Conservation (phyloP, 768 basidiomycete genomes). For the Boletus tomentosulus region DNA sequence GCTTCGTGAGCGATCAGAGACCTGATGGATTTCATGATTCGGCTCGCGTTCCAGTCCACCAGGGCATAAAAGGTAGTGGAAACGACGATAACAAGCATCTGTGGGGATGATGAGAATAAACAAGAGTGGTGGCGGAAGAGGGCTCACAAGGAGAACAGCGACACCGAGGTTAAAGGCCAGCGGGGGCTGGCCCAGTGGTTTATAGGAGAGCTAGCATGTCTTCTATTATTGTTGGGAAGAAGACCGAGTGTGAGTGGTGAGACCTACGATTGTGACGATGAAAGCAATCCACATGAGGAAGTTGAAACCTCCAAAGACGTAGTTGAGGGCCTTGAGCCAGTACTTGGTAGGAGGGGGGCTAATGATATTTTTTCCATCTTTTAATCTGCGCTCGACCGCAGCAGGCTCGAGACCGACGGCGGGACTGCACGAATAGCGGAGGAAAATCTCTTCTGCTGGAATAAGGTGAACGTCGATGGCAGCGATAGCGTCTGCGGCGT, state of each 20-base stretch:
- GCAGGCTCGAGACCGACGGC: constrained; percentile 44
- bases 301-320: constrained; percentile 57
- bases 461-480: constrained; percentile 49
- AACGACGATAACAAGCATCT: constrained; percentile 41
- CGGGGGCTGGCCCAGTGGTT: constrained; percentile 46
- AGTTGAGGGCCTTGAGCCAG: constrained; percentile 48
- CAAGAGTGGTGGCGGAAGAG: constrained; percentile 9
- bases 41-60: constrained; percentile 46
- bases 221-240: constrained; percentile 5
- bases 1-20: constrained; percentile 58
- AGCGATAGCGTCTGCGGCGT: constrained; percentile 38
- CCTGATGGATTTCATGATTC: constrained; percentile 54
- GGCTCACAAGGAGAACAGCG: too few relatives aligned
- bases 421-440: constrained; percentile 41
- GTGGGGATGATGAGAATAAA: constrained; percentile 8
- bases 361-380: constrained; percentile 45
- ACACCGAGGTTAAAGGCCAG: constrained; percentile 46
- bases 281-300: constrained; percentile 53
- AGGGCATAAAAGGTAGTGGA: constrained; percentile 47
- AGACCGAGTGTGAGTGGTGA: neutral
- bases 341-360: constrained; percentile 45
- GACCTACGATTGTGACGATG: constrained; percentile 41
- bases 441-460: constrained; percentile 37
- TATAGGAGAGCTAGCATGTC: constrained; percentile 44
- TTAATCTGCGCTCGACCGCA: constrained; percentile 38